Evolutionary conservation across 192 early-diverging fungal species (phyloP).

Genomic region (Oehlia diaphana): DNA sequence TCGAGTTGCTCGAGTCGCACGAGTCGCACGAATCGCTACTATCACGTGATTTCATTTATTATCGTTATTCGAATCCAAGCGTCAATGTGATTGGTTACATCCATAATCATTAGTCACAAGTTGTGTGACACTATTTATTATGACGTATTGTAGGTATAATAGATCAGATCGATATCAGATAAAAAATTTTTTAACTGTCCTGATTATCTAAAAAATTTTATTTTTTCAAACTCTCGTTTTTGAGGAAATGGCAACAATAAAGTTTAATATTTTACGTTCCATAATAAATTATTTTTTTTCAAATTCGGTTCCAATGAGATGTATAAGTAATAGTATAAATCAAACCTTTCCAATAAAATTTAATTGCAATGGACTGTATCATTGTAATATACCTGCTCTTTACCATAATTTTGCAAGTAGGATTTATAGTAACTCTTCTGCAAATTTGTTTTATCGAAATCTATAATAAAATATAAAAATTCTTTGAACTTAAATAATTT

Average conservation of each 20-base stretch:
- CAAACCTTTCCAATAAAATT: not conserved
- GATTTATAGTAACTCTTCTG: not conserved
- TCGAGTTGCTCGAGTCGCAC: too few species aligned
- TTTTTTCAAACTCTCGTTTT: not conserved
- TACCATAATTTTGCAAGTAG: constrained; percentile 1
- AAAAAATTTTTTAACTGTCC: too few species aligned
- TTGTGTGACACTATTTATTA: too few species aligned
- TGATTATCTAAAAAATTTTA: too few species aligned
- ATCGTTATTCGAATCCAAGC: too few species aligned
- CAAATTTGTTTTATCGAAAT: not conserved
- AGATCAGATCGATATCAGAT: too few species aligned
- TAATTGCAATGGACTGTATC: not conserved
- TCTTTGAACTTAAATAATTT: not conserved
- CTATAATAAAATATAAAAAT: not conserved
- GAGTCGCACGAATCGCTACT: too few species aligned
- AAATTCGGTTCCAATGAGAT: not conserved
- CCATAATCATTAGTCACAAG: too few species aligned
- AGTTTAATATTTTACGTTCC: not conserved
- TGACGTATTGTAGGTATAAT: too few species aligned
- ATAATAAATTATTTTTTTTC: not conserved
- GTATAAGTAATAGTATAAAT: not conserved
- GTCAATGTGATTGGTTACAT: too few species aligned
- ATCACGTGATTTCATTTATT: too few species aligned
- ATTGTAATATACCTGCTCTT: not conserved
- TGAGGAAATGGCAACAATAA: not conserved